Base-by-base conservation (phyloP, 495 filamentous ascomycete genomes). In the Penicillium verhagenii region DNA sequence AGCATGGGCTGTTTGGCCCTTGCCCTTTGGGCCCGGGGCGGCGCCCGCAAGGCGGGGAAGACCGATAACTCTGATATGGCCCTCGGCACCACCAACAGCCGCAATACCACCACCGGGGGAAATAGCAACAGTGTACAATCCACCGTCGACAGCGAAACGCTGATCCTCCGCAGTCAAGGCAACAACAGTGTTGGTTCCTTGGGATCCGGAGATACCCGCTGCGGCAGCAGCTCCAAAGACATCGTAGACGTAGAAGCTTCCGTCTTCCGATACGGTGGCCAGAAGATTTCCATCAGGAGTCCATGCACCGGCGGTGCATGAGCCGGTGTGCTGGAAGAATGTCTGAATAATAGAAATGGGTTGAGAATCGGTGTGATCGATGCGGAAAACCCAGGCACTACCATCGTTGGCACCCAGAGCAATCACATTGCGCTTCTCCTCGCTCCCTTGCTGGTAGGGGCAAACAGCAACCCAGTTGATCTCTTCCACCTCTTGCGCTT, bases 391-490 rank as follows among this genome's bases (percentile, higher is more conserved):
- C 95, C 95, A 99, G 6, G 96, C 90, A 44, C 84, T 89, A 40
- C 95, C 95, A 67, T 99, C 93, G n/a, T 80, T 88, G 35, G 91
- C 91, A 33, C 95, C 95, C 19, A 97, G 70, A 1, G 95, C 95
- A 57, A 99, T 64, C n/a, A 88, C 84, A 69, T 97, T 95, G 21
- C 85, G 81, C 65, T 87, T 81, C 14, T 73, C 76, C 8, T 85
- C 50, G 73, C 79, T 40, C 79, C 68, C 70, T 8, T 75, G 70
- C 16, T 79, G 69, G 18, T 81, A 79, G 2, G 93, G 93, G 66
- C 89, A 96, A 0, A 90, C 77, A 0, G 79, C 69, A 6, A 97
- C 71, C 91, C 92, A 99, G 76, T 95, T 95, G 56, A 99, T 87
- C 70, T 97, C 93, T 56, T 93, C 86, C 1, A 96, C 92, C 69